A percentile compares a stretch with the other conserved stretches of the same genome.
These are phyloP conservation scores for Copromyces sp. DNA, from an alignment of 495 filamentous ascomycete genomes.

Conservation along the genomic window DNA sequence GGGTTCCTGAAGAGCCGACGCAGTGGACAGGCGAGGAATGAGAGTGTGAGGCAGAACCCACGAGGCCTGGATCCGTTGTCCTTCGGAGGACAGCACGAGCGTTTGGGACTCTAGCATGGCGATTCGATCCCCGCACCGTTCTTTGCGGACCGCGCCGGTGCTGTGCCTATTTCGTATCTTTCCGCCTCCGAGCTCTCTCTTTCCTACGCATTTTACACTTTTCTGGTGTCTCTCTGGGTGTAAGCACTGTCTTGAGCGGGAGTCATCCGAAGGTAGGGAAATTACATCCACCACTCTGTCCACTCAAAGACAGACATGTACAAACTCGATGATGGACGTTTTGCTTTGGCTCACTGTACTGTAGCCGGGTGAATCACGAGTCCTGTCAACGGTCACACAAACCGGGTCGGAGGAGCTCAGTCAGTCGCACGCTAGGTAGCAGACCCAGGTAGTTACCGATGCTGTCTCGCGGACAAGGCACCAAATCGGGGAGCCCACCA, in stretches of 20 bases:
- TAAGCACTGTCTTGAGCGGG: neutral
- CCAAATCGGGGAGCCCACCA: constrained; percentile 6
- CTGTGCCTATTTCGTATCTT: neutral
- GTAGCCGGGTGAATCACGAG: neutral
- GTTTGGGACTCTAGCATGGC: neutral
- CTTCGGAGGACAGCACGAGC: neutral
- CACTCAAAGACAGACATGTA: neutral
- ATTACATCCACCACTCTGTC: neutral
- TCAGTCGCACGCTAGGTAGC: neutral
- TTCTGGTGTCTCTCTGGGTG: neutral
- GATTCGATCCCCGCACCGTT: neutral
- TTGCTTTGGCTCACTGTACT: neutral
- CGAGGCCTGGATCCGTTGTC: neutral
- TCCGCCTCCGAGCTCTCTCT: neutral
- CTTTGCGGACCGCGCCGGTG: neutral
- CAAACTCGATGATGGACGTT: neutral
- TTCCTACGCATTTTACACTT: neutral
- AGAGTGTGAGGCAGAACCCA: neutral
- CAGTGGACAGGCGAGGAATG: neutral
- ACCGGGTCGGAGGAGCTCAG: neutral
- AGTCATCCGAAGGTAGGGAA: neutral
- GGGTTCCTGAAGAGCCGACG: neutral
- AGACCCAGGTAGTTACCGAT: neutral
- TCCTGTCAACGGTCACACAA: neutral
- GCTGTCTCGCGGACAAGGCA: constrained; percentile 6